phyloP scores from a whole-genome alignment of 805 yeast genomes.

The Lachancea lanzarotensis region DNA sequence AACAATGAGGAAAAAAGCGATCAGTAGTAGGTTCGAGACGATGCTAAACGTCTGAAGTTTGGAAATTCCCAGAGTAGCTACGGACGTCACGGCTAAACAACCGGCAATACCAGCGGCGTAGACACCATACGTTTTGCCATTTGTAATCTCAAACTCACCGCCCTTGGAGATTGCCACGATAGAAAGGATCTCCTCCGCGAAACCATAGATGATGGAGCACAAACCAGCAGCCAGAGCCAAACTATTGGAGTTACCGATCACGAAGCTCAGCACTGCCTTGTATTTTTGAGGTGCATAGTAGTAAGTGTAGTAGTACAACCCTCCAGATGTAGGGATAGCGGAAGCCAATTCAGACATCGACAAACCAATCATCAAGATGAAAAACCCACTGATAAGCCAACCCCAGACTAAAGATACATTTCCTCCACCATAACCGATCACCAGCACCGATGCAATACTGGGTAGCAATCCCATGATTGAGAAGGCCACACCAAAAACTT shows the following conservation, averaged over 20 bases:
- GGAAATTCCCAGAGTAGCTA: slow-evolving; percentile 48
- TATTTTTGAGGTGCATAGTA: slow-evolving; percentile 47
- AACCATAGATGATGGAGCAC: slow-evolving; percentile 56
- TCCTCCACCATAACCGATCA: slow-evolving; percentile 47
- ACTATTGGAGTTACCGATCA: slow-evolving; percentile 56
- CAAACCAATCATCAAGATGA: slow-evolving; percentile 46
- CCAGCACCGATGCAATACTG: slow-evolving; percentile 41
- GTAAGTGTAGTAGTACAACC: slow-evolving; percentile 55
- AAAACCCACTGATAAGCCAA: slow-evolving; percentile 45
- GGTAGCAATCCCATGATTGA: slow-evolving; percentile 61
- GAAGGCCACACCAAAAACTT: slow-evolving; percentile 67
- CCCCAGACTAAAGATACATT: slow-evolving; percentile 60
- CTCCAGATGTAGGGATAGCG: slow-evolving; percentile 62
- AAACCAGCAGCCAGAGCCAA: slow-evolving; percentile 53
- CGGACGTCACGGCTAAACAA: slow-evolving; percentile 44
- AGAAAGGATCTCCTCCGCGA: slow-evolving; percentile 46
- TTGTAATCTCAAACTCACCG: slow-evolving; percentile 44
- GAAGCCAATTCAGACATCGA: slow-evolving; percentile 55
- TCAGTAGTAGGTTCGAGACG: slow-evolving; percentile 42
- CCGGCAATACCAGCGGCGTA: slow-evolving; percentile 49
- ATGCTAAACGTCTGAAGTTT: slow-evolving; percentile 51
- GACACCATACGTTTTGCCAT: slow-evolving; percentile 50
- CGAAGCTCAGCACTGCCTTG: slow-evolving; percentile 43
- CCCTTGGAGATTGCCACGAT: slow-evolving; percentile 41
- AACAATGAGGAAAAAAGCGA: slow-evolving; percentile 49